Evolutionary conservation across 225 moss, liverwort and hornwort genomes (phyloP).

Genomic region (Bryoerythrophyllum caledonicum): DNA sequence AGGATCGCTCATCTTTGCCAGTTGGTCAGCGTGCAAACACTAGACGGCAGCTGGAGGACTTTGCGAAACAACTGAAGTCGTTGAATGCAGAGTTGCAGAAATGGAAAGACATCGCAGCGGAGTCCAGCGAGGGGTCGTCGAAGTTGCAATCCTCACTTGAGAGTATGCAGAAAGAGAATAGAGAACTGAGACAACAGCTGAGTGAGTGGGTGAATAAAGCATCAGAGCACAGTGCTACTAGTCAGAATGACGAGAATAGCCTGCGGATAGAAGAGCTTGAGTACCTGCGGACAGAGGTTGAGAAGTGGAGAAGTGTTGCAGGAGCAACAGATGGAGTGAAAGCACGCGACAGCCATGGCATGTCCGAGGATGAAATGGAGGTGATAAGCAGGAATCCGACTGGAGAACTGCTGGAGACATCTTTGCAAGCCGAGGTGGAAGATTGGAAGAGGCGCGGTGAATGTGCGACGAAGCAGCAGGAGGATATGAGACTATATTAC

Average conservation of each 20-base stretch:
- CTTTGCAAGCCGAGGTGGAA: constrained; percentile 32
- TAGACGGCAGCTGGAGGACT: constrained; percentile 54
- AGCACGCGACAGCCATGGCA: constrained; percentile 31
- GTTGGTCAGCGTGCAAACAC: constrained; percentile 47
- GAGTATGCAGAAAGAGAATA: constrained; percentile 28
- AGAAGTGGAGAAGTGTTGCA: constrained; percentile 33
- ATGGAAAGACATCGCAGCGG: constrained; percentile 43
- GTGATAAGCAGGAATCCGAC: constrained; percentile 36
- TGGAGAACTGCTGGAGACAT: constrained; percentile 15
- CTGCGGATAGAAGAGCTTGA: constrained; percentile 22
- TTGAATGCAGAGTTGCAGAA: constrained; percentile 44
- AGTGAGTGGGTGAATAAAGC: constrained; percentile 43
- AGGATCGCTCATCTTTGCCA: constrained; percentile 36
- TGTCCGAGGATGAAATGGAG: constrained; percentile 47
- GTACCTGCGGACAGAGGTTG: constrained; percentile 29
- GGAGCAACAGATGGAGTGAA: constrained; percentile 39
- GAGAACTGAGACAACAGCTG: constrained; percentile 24
- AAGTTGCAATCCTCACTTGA: constrained; percentile 21
- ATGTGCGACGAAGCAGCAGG: constrained; percentile 19
- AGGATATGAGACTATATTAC: constrained; percentile 21
- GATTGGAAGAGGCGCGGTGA: constrained; percentile 31
- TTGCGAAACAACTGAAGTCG: constrained; percentile 35
- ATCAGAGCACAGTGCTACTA: constrained; percentile 18
- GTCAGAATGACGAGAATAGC: constrained; percentile 3
- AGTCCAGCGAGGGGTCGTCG: constrained; percentile 29